A percentile compares a stretch with the other conserved stretches of the same genome.
Evolutionary conservation across 306 rosid species (phyloP).

Genomic region (Rosa multiflora): DNA sequence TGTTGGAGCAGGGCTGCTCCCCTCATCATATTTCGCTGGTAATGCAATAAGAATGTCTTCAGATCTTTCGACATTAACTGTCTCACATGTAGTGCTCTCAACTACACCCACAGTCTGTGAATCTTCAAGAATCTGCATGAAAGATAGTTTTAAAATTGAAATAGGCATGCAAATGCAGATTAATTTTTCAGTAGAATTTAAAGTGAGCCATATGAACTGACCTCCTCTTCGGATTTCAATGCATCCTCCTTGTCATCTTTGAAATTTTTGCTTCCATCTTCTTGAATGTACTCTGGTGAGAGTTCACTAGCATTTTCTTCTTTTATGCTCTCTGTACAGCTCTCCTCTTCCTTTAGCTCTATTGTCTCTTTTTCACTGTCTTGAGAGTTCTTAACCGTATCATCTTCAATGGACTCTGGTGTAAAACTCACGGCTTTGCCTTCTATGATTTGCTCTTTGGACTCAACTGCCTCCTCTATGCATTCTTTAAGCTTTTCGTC

Average conservation of each 20-base stretch:
- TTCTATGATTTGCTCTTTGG: slow-evolving; percentile 2
- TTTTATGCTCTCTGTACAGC: slow-evolving; percentile 11
- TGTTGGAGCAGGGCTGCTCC: slow-evolving; percentile 1
- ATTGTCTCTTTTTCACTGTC: slow-evolving; percentile 18
- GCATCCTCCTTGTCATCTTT: slow-evolving; percentile 11
- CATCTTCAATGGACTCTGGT: slow-evolving; percentile 24
- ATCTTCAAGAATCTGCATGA: slow-evolving; percentile 28
- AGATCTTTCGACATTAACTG: slow-evolving; percentile 11
- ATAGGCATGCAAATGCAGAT: background rate
- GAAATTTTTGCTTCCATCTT: slow-evolving; percentile 10
- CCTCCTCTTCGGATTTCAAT: slow-evolving; percentile 24
- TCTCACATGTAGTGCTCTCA: slow-evolving; percentile 18
- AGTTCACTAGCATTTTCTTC: slow-evolving; percentile 17
- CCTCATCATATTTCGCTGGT: slow-evolving; percentile 20
- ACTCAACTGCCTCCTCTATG: slow-evolving; percentile 18
- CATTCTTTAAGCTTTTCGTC: slow-evolving; percentile 4
- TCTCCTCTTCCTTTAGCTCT: slow-evolving; percentile 15
- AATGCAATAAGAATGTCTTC: slow-evolving; percentile 4
- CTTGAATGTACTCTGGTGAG: slow-evolving; percentile 19
- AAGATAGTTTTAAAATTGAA: background rate
- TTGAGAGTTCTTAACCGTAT: slow-evolving; percentile 9
- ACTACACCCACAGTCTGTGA: slow-evolving; percentile 15
- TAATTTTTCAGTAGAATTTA: background rate
- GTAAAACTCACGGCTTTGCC: slow-evolving; percentile 13
- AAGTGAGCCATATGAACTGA: slow-evolving; percentile 12